These are phyloP conservation scores for Peniophora sp. DNA, from an alignment of 1,284 basidiomycete genomes.

Conservation along the genomic window DNA sequence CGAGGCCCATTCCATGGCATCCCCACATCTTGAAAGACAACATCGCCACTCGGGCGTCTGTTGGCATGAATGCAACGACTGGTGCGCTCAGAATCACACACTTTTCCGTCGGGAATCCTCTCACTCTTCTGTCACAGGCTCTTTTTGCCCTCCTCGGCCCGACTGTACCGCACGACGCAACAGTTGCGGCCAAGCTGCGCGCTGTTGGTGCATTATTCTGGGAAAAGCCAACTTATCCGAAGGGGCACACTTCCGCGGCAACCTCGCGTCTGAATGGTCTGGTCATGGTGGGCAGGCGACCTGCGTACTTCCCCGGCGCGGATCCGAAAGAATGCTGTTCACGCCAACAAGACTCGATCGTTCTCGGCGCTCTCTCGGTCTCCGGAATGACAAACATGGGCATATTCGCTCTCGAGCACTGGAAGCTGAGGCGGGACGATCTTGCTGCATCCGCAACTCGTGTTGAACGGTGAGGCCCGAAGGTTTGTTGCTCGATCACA, in stretches of 20 bases:
- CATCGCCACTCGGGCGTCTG: conserved; percentile 30
- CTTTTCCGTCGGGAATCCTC: neutral
- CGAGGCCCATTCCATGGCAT: conserved; percentile 62
- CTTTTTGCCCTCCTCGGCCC: conserved; percentile 32
- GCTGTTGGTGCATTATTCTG: conserved; percentile 36
- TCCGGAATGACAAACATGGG: too few species aligned
- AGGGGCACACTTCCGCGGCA: conserved; percentile 22
- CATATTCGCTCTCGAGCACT: too few species aligned
- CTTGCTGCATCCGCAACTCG: too few species aligned
- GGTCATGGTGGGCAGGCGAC: conserved; percentile 21
- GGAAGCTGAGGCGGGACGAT: too few species aligned
- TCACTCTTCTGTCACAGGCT: conserved; percentile 17
- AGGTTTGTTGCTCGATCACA: too few species aligned
- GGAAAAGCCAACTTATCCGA: conserved; percentile 24
- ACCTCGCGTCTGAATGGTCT: conserved; percentile 19
- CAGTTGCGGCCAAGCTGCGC: conserved; percentile 27
- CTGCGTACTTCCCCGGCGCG: conserved; percentile 14
- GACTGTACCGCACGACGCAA: conserved; percentile 32
- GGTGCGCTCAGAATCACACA: neutral
- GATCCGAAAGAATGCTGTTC: too few species aligned
- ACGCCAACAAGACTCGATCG: too few species aligned
- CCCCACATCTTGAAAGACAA: conserved; percentile 58
- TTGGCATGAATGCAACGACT: conserved; percentile 49
- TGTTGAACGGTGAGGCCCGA: too few species aligned
- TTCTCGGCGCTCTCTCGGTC: too few species aligned